Percentiles rank a stretch among this genome's conserved stretches.
Evolutionary conservation across 2,329 filamentous ascomycete genomes (phyloP).

Genomic region (Sporothrix phasma): DNA sequence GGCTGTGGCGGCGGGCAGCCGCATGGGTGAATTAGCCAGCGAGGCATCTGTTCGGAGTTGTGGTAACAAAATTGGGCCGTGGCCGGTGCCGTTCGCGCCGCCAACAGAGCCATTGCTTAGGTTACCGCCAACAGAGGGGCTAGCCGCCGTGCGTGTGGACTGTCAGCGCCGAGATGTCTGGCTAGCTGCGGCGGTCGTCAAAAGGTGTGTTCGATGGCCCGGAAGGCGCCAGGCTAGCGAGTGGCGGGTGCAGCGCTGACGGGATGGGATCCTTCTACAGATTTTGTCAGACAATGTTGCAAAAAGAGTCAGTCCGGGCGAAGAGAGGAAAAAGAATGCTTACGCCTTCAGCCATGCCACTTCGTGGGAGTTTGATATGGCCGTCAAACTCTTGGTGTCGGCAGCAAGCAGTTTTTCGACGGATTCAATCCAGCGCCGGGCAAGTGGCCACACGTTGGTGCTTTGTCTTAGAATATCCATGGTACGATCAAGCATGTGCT

Average conservation of each 20-base stretch:
- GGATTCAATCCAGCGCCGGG: conserved; percentile 37
- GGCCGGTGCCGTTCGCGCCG: conserved; percentile 3
- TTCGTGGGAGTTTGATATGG: conserved; percentile 25
- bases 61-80: conserved; percentile 16
- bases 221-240: conserved; percentile 14
- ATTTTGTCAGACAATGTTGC: not conserved
- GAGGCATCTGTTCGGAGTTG: conserved; percentile 14
- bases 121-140: conserved; percentile 10
- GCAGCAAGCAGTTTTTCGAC: conserved; percentile 34
- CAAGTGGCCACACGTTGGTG: conserved; percentile 41
- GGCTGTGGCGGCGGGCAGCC: conserved; percentile 15
- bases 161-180: conserved; percentile 7
- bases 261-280: conserved; percentile 21
- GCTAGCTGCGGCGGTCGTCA: conserved; percentile 15
- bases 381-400: conserved; percentile 32
- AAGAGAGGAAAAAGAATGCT: conserved; percentile 10
- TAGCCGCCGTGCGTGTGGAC: conserved; percentile 12
- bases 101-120: not conserved
- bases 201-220: conserved; percentile 17
- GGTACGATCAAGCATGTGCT: conserved; percentile 35
- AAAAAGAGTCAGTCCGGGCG: not conserved
- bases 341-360: conserved; percentile 40
- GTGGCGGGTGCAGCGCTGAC: conserved; percentile 18
- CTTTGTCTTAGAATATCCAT: conserved; percentile 36
- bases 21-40: conserved; percentile 10